Percentiles rank a stretch among this genome's conserved stretches.
These are phyloP conservation scores for Angomonas ambiguus DNA, from an alignment of 208 protist species.

Conservation along the genomic window DNA sequence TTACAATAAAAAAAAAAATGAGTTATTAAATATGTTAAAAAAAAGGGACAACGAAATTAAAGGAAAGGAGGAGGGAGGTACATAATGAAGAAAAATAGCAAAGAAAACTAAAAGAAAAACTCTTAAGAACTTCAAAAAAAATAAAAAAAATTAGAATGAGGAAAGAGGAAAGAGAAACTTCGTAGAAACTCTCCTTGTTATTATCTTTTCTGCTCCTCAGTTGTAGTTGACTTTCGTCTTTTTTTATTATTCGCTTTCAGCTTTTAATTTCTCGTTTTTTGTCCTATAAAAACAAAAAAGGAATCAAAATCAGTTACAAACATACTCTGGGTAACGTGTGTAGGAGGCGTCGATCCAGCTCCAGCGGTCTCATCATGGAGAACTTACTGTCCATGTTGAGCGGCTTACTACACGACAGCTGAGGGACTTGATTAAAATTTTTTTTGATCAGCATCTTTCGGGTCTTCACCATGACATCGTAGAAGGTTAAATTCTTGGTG, in stretches of 20 bases:
- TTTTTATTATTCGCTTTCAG: no score
- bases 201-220: no score
- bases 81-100: slow-evolving; percentile 5
- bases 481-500: slow-evolving; percentile 36
- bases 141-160: slow-evolving; percentile 5
- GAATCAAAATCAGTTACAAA: not conserved
- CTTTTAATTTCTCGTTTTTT: no score
- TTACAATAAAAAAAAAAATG: not conserved
- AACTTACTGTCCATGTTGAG: slow-evolving; percentile 56
- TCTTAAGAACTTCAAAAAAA: not conserved
- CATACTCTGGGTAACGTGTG: slow-evolving; percentile 18
- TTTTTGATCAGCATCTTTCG: slow-evolving; percentile 56
- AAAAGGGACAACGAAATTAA: not conserved
- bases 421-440: slow-evolving; percentile 62
- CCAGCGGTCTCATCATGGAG: slow-evolving; percentile 31
- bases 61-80: not conserved
- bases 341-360: slow-evolving; percentile 21
- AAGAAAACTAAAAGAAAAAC: slow-evolving; percentile 7
- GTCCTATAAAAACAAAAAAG: no score
- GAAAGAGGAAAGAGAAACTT: not conserved
- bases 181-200: no score
- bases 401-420: slow-evolving; percentile 63
- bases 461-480: slow-evolving; percentile 47
- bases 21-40: slow-evolving; percentile 6
- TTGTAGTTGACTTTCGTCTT: no score